phyloP scores from a whole-genome alignment of 2,329 filamentous ascomycete species.

The Botrytis pseudocinerea region DNA sequence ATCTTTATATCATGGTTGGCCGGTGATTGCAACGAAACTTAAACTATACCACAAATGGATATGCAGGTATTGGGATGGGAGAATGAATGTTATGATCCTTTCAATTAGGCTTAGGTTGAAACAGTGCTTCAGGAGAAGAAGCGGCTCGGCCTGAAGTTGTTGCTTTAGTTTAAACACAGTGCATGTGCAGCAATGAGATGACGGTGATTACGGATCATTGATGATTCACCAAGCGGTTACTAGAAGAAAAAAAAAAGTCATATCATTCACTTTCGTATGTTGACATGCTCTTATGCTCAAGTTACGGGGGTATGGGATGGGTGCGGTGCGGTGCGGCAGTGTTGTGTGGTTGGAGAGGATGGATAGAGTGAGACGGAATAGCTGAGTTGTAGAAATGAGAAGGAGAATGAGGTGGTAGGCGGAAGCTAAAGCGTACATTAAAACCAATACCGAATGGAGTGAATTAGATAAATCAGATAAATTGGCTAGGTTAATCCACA shows the following conservation, averaged over 20 bases:
- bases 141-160: not conserved
- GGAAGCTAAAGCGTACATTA: not conserved
- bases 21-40: constrained; percentile 13
- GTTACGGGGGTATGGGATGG: not conserved
- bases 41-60: constrained; percentile 17
- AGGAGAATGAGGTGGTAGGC: not conserved
- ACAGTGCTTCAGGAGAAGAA: not conserved
- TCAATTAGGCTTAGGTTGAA: not conserved
- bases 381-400: not conserved
- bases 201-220: not conserved
- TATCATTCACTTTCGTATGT: not conserved
- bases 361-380: not conserved
- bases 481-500: not conserved
- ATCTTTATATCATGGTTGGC: constrained; percentile 13
- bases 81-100: constrained; percentile 1
- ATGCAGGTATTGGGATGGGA: constrained; percentile 9
- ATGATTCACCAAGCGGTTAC: not conserved
- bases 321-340: not conserved
- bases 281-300: not conserved
- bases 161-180: not conserved
- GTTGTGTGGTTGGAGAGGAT: not conserved
- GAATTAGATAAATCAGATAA: not conserved
- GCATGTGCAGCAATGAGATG: not conserved
- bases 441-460: not conserved
- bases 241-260: not conserved